A percentile compares a stretch with the other conserved stretches of the same genome.
Evolutionary conservation across 1,284 basidiomycete genomes (phyloP).

Genomic region (Ustilago loliicola): DNA sequence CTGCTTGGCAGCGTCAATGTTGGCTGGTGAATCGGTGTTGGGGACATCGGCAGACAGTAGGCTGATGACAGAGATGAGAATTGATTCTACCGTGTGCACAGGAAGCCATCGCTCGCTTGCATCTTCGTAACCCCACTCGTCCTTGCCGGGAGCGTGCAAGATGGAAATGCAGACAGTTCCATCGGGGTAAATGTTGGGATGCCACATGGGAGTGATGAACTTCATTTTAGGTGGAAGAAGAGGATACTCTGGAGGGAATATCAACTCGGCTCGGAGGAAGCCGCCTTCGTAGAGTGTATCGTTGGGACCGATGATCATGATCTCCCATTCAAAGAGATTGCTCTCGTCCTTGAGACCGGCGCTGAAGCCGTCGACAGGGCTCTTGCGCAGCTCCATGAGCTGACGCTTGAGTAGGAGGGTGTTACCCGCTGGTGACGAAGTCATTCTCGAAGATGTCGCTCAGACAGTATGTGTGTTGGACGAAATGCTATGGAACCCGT

Average conservation of each 20-base stretch:
- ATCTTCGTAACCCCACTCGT: conserved; percentile 98
- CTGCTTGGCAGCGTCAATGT: conserved; percentile 82
- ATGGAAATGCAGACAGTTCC: conserved; percentile 96
- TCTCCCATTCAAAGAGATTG: conserved; percentile 70
- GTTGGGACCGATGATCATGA: conserved; percentile 70
- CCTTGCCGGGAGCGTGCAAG: conserved; percentile 95
- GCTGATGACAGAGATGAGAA: conserved; percentile 95
- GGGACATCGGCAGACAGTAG: conserved; percentile 92
- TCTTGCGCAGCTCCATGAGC: conserved; percentile 67
- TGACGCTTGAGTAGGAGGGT: conserved; percentile 69
- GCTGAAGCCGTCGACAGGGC: conserved; percentile 70
- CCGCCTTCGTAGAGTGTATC: conserved; percentile 70
- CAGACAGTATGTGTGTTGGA: neutral
- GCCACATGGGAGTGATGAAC: conserved; percentile 97
- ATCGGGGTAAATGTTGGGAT: conserved; percentile 91
- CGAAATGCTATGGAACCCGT: neutral
- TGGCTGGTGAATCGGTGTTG: conserved; percentile 94
- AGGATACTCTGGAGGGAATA: conserved; percentile 77
- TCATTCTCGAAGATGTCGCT: conserved; percentile 39
- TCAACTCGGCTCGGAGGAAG: conserved; percentile 68
- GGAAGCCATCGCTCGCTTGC: conserved; percentile 98
- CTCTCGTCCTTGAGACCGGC: conserved; percentile 70
- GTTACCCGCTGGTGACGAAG: conserved; percentile 63
- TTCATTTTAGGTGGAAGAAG: conserved; percentile 94
- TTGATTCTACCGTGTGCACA: conserved; percentile 95